phyloP scores from a whole-genome alignment of 2,329 filamentous ascomycete species.

The Elsinoe australis region DNA sequence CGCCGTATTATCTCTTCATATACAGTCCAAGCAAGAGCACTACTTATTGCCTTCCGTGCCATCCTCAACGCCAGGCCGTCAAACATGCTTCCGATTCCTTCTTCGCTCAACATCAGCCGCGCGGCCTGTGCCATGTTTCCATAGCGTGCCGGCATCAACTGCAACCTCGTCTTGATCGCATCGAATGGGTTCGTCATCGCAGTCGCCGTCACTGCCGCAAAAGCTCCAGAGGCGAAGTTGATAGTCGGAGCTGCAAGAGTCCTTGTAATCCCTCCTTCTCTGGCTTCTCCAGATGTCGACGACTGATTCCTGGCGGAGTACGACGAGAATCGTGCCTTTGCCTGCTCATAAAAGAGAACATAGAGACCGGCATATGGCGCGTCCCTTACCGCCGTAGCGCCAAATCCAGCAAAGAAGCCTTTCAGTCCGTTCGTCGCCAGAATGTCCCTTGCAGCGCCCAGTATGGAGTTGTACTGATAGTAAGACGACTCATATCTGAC shows the following conservation, averaged over 20 bases:
- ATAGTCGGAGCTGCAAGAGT: slow-evolving; percentile 53
- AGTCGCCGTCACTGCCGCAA: slow-evolving; percentile 76
- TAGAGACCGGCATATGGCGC: slow-evolving; percentile 96
- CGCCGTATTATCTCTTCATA: slow-evolving; percentile 87
- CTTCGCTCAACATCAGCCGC: slow-evolving; percentile 69
- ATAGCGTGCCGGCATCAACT: slow-evolving; percentile 78
- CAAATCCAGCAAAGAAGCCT: slow-evolving; percentile 90
- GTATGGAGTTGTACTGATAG: slow-evolving; percentile 73
- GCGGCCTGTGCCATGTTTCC: slow-evolving; percentile 73
- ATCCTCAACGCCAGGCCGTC: slow-evolving; percentile 81
- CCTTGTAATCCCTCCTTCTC: slow-evolving; percentile 12
- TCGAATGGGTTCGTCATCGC: slow-evolving; percentile 94
- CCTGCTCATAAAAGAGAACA: slow-evolving; percentile 84
- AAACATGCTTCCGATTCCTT: slow-evolving; percentile 72
- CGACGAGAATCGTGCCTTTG: slow-evolving; percentile 56
- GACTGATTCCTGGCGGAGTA: slow-evolving; percentile 24
- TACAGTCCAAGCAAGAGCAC: slow-evolving; percentile 91
- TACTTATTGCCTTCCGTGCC: slow-evolving; percentile 83
- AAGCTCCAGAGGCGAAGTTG: slow-evolving; percentile 75
- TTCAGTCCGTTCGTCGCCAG: slow-evolving; percentile 61
- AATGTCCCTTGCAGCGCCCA: slow-evolving; percentile 67
- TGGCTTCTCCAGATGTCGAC: slow-evolving; percentile 19
- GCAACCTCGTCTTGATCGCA: slow-evolving; percentile 88
- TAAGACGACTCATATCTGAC: slow-evolving; percentile 87
- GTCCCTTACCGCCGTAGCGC: slow-evolving; percentile 85